Base-by-base conservation (phyloP, 1,284 basidiomycete species). In the Taiwanofungus camphoratus region DNA sequence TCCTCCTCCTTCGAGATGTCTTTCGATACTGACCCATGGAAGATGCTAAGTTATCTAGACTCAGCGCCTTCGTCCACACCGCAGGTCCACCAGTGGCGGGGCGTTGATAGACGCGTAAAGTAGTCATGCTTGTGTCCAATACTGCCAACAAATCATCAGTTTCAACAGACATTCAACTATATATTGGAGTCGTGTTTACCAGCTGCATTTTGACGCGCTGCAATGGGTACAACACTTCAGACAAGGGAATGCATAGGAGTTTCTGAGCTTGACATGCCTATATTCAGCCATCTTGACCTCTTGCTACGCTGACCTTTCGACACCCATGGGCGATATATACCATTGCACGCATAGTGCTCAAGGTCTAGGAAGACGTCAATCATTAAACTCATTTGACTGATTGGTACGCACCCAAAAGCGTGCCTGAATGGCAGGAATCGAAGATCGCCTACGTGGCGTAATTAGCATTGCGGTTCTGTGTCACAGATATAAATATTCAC, bases 361-460 rank as follows among this genome's bases (percentile, higher is more conserved):
- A 74, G 58, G 45, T 74, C 71, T 39, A n/a, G n/a, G n/a, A n/a
- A n/a, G n/a, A n/a, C n/a, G n/a, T n/a, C n/a, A n/a, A n/a, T n/a
- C n/a, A n/a, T n/a, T n/a, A n/a, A 15, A 4, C 5, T 11, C 12
- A 23, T 16, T 23, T 7, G 36, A 36, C 30, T 20, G 36, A 19
- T 20, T 21, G 7, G 13, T 13, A 29, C 24, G 15, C 37, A 64
- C 67, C 67, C 3, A 74, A 58, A 26, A 74, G 42, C 0, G 71
- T 70, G 0, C 66, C 71, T 1, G 70, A 71, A 48, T 73, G 70
- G 45, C 70, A 73, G 0, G 70, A 69, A 52, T 74, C 71, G 41
- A 74, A 68, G 20, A 75, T 60, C 3, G 72, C 70, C 19, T 39
- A 19, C 4, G 22, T 26, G 12, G 9, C 24, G 37, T 26, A 19